phyloP scores from a whole-genome alignment of 2,329 filamentous ascomycete species.

The Paradendryphiella salina region DNA sequence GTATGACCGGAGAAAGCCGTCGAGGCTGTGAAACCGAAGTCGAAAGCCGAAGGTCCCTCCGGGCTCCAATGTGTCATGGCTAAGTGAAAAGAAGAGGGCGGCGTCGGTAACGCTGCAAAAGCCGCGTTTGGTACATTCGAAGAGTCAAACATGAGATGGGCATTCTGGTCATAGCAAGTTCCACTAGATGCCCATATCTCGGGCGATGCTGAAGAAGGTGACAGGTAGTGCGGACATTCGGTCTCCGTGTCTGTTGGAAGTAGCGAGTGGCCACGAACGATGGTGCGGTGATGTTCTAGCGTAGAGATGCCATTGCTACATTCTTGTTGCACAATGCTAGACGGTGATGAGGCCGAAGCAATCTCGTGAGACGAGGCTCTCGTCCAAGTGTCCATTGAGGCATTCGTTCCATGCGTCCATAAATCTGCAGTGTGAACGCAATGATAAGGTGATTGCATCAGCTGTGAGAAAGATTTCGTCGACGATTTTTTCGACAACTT shows the following conservation, averaged over 20 bases:
- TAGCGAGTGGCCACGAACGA: constrained; percentile 27
- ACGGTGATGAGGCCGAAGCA: constrained; percentile 34
- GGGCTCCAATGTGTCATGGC: constrained; percentile 39
- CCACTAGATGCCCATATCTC: constrained; percentile 28
- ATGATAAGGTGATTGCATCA: constrained; percentile 59
- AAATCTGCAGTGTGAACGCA: constrained; percentile 50
- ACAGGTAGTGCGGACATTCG: constrained; percentile 38
- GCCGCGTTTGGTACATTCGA: constrained; percentile 27
- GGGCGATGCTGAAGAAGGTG: constrained; percentile 42
- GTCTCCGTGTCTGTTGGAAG: constrained; percentile 16
- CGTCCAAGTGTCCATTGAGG: constrained; percentile 54
- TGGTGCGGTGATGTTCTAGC: constrained; percentile 29
- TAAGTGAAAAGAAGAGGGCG: constrained; percentile 39
- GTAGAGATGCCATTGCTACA: constrained; percentile 26
- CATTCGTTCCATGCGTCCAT: constrained; percentile 58
- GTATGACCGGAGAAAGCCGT: constrained; percentile 30
- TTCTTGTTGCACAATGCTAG: constrained; percentile 34
- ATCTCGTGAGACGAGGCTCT: constrained; percentile 46
- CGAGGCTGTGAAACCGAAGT: constrained; percentile 41
- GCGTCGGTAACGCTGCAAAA: constrained; percentile 47
- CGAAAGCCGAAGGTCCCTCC: constrained; percentile 31
- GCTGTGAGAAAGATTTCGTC: constrained; percentile 48
- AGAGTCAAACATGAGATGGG: constrained; percentile 21
- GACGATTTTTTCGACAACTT: constrained; percentile 29
- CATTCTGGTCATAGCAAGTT: constrained; percentile 19